phyloP scores from a whole-genome alignment of 441 rosid species.

The Adansonia rubrostipa region DNA sequence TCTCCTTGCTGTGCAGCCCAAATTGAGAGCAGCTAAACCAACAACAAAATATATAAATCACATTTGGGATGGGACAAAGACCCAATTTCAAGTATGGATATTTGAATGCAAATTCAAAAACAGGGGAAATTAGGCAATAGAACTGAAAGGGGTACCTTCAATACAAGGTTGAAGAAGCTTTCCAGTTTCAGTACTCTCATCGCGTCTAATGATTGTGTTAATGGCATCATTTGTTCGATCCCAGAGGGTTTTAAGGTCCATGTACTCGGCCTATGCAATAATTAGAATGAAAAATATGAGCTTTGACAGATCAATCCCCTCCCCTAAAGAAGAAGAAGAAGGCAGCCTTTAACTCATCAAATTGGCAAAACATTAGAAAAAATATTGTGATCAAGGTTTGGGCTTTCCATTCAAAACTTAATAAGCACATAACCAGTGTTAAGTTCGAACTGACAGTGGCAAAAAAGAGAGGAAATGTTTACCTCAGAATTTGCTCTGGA shows the following conservation, averaged over 20 bases:
- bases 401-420: not conserved
- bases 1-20: constrained; percentile 63
- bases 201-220: constrained; percentile 62
- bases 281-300: constrained; percentile 25
- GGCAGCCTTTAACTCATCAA: not conserved
- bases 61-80: not conserved
- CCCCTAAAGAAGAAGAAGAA: not conserved
- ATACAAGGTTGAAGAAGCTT: constrained; percentile 64
- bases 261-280: constrained; percentile 56
- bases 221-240: constrained; percentile 65
- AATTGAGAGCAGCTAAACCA: constrained; percentile 63
- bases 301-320: constrained; percentile 14
- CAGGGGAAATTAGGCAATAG: constrained; percentile 15
- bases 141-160: constrained; percentile 50
- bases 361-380: not conserved
- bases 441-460: not conserved
- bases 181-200: constrained; percentile 62
- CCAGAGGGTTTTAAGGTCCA: constrained; percentile 58
- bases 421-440: not conserved
- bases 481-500: constrained; percentile 77
- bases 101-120: not conserved
- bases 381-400: not conserved
- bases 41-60: constrained; percentile 22
- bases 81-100: not conserved
- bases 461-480: not conserved